A percentile compares a stretch with the other conserved stretches of the same genome.
Evolutionary conservation across 2,329 filamentous ascomycete genomes (phyloP).

Genomic region (Rhexocercosporidium sp.): DNA sequence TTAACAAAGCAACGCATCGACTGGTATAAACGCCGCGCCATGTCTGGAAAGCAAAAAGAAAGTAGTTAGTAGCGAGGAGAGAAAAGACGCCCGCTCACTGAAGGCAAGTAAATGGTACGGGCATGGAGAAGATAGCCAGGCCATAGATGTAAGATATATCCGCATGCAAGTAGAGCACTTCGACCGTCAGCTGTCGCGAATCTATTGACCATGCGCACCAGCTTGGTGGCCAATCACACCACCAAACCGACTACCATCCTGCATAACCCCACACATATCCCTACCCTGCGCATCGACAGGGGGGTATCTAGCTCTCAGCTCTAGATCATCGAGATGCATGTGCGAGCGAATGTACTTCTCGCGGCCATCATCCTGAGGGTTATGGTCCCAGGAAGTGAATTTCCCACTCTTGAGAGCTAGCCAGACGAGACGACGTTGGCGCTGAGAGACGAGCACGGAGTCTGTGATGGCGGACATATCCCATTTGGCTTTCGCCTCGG

Average conservation of each 20-base stretch:
- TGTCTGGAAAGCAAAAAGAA: neutral
- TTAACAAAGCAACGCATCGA: neutral
- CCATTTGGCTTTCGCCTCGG: slow-evolving; percentile 78
- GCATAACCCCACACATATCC: slow-evolving; percentile 9
- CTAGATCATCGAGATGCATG: slow-evolving; percentile 80
- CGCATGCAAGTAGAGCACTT: no score
- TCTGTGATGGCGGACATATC: slow-evolving; percentile 78
- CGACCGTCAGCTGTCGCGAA: neutral
- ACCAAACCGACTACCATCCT: slow-evolving; percentile 11
- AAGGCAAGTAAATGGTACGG: neutral
- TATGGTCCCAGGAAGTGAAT: slow-evolving; percentile 85
- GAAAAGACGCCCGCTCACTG: neutral
- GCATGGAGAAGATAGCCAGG: no score
- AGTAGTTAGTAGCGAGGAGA: neutral
- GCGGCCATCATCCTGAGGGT: slow-evolving; percentile 73
- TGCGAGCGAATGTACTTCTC: slow-evolving; percentile 85
- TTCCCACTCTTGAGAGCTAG: slow-evolving; percentile 76
- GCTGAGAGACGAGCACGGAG: slow-evolving; percentile 77
- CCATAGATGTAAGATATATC: no score
- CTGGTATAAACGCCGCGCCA: slow-evolving; percentile 12
- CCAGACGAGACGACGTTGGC: slow-evolving; percentile 80
- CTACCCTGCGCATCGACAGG: slow-evolving; percentile 55
- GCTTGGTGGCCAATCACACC: slow-evolving; percentile 25
- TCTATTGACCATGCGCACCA: slow-evolving; percentile 27
- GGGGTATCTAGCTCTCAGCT: slow-evolving; percentile 76